These are phyloP conservation scores for Cercospora sojina DNA, from an alignment of 2,329 filamentous ascomycete species.

Conservation along the genomic window DNA sequence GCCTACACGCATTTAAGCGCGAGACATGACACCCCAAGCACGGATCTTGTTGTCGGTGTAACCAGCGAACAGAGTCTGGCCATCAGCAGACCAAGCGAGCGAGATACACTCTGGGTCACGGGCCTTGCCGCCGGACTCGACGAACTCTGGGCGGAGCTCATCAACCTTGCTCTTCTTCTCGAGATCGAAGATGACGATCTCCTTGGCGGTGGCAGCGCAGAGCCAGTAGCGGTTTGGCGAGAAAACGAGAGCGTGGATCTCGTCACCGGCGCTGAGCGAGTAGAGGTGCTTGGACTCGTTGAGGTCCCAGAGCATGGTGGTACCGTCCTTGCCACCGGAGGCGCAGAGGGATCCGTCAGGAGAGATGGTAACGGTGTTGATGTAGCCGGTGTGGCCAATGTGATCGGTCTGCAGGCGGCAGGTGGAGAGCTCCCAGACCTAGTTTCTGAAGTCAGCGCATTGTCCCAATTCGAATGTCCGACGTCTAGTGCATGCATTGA, in stretches of 20 bases:
- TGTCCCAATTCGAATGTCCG: neutral
- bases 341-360: conserved; percentile 98
- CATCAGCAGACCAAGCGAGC: conserved; percentile 96
- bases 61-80: conserved; percentile 98
- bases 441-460: conserved; percentile 12
- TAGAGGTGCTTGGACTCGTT: conserved; percentile 99
- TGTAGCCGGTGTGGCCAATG: conserved; percentile 99
- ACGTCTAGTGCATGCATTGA: neutral
- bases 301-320: conserved; percentile 99
- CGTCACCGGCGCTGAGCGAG: conserved; percentile 98
- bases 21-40: conserved; percentile 96
- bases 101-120: conserved; percentile 97
- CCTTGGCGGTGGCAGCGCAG: conserved; percentile 93
- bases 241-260: conserved; percentile 99
- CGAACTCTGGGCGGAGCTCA: conserved; percentile 98
- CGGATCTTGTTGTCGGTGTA: conserved; percentile 99
- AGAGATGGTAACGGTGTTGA: conserved; percentile 99
- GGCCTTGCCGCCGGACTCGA: conserved; percentile 97
- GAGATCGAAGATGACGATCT: conserved; percentile 99
- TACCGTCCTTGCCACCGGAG: conserved; percentile 98
- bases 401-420: conserved; percentile 99
- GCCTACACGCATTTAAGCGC: conserved; percentile 49
- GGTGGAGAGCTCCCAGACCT: conserved; percentile 99
- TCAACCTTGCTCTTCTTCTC: conserved; percentile 99
- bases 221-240: conserved; percentile 99